Evolutionary conservation across 306 rosid genomes (phyloP).

Genomic region (Urtica urens): DNA sequence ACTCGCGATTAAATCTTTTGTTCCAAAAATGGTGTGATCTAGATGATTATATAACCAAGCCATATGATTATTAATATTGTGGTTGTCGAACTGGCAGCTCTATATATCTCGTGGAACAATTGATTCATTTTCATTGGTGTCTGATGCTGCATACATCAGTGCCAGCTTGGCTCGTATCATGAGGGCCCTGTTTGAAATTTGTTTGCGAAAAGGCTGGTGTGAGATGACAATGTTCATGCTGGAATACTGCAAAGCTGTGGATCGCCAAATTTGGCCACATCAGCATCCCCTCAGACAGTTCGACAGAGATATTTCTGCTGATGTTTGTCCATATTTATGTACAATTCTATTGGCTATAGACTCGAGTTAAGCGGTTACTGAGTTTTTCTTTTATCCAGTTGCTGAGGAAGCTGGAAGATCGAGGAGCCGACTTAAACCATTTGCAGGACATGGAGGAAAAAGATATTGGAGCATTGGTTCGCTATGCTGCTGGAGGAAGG

Average conservation of each 20-base stretch:
- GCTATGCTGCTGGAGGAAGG: slow-evolving; percentile 86
- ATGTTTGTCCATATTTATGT: slow-evolving; percentile 41
- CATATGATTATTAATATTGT: slow-evolving; percentile 12
- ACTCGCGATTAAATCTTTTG: slow-evolving; percentile 7
- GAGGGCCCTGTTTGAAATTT: slow-evolving; percentile 89
- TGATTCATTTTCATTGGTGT: slow-evolving; percentile 74
- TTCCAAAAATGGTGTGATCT: background rate
- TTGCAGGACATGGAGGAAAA: slow-evolving; percentile 85
- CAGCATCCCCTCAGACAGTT: slow-evolving; percentile 93
- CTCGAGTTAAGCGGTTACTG: slow-evolving; percentile 9
- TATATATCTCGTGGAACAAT: slow-evolving; percentile 86
- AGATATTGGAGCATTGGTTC: slow-evolving; percentile 83
- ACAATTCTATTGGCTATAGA: slow-evolving; percentile 12
- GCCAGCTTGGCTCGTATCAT: slow-evolving; percentile 95
- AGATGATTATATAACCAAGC: slow-evolving; percentile 7
- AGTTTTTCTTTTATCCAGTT: slow-evolving; percentile 47
- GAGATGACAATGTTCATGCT: slow-evolving; percentile 88
- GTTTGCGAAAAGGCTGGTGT: slow-evolving; percentile 87
- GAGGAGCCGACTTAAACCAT: slow-evolving; percentile 76
- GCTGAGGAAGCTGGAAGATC: slow-evolving; percentile 74
- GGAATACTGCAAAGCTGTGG: slow-evolving; percentile 97
- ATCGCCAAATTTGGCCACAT: slow-evolving; percentile 93
- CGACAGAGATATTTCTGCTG: slow-evolving; percentile 71
- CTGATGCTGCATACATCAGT: slow-evolving; percentile 94
- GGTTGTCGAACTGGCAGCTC: slow-evolving; percentile 46